Conservation (phyloP, 495 filamentous ascomycete species). For the Achaetomiella virescens region DNA sequence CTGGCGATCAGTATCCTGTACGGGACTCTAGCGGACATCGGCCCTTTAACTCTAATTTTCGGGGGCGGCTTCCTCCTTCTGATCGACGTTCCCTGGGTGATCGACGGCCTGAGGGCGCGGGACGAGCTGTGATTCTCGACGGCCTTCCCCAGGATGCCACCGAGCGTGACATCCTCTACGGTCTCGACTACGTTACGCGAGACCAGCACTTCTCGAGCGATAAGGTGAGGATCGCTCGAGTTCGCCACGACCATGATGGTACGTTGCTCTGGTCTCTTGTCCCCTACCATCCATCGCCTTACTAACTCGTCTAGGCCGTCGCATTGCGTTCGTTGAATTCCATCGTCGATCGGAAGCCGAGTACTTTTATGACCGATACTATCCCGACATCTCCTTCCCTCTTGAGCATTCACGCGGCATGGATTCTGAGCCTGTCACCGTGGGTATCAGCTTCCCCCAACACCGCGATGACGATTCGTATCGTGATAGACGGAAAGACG, state of each 20-base stretch:
- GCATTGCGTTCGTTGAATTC: conserved; percentile 34
- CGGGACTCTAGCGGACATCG: conserved; percentile 5
- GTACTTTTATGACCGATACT: conserved; percentile 59
- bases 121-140: conserved; percentile 18
- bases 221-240: conserved; percentile 23
- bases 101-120: conserved; percentile 3
- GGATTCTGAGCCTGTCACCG: conserved; percentile 44
- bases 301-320: conserved; percentile 20
- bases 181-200: conserved; percentile 25
- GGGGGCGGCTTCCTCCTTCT: not conserved
- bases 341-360: conserved; percentile 46
- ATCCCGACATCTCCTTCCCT: conserved; percentile 51
- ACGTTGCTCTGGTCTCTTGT: not conserved
- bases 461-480: conserved; percentile 51
- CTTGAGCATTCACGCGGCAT: conserved; percentile 28
- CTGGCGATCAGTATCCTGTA: not conserved
- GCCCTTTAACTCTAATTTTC: not conserved
- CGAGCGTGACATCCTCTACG: conserved; percentile 30
- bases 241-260: conserved; percentile 28
- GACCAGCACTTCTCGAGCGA: conserved; percentile 26
- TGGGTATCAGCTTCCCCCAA: conserved; percentile 55
- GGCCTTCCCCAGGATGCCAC: conserved; percentile 28
- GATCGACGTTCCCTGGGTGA: not conserved
- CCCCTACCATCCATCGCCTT: not conserved
- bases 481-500: conserved; percentile 41